These are phyloP conservation scores for Pyrus bretschneideri DNA, from an alignment of 306 rosid genomes.

Conservation along the genomic window DNA sequence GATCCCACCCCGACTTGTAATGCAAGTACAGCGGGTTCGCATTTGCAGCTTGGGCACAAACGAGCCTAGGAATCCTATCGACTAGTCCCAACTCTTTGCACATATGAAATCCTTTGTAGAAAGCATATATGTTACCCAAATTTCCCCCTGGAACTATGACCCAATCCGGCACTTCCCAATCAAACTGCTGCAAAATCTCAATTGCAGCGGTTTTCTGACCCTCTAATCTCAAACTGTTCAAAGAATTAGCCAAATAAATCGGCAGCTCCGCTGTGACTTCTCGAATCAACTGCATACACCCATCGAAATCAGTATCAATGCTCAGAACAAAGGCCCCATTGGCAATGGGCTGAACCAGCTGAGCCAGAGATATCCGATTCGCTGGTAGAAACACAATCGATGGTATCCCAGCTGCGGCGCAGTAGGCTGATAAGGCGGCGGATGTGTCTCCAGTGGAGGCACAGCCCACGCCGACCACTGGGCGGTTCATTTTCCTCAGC, in stretches of 20 bases:
- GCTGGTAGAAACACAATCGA: constrained; percentile 70
- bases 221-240: constrained; percentile 70
- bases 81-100: constrained; percentile 74
- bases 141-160: constrained; percentile 78
- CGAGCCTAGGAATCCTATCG: constrained; percentile 75
- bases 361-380: constrained; percentile 58
- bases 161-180: constrained; percentile 92
- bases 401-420: constrained; percentile 71
- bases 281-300: constrained; percentile 71
- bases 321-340: constrained; percentile 78
- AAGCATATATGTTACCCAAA: constrained; percentile 78
- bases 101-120: constrained; percentile 77
- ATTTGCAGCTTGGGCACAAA: constrained; percentile 89
- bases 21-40: constrained; percentile 67
- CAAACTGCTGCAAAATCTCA: constrained; percentile 81
- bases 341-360: constrained; percentile 81
- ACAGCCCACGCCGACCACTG: constrained; percentile 75
- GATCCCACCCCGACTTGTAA: constrained; percentile 66
- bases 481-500: constrained; percentile 53
- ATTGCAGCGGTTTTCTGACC: constrained; percentile 83
- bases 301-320: constrained; percentile 80
- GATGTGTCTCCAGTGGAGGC: constrained; percentile 84
- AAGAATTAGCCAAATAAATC: constrained; percentile 58
- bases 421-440: constrained; percentile 69
- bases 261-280: constrained; percentile 73